These are phyloP conservation scores for Angophora floribunda DNA, from an alignment of 345 rosid species.

Conservation along the genomic window DNA sequence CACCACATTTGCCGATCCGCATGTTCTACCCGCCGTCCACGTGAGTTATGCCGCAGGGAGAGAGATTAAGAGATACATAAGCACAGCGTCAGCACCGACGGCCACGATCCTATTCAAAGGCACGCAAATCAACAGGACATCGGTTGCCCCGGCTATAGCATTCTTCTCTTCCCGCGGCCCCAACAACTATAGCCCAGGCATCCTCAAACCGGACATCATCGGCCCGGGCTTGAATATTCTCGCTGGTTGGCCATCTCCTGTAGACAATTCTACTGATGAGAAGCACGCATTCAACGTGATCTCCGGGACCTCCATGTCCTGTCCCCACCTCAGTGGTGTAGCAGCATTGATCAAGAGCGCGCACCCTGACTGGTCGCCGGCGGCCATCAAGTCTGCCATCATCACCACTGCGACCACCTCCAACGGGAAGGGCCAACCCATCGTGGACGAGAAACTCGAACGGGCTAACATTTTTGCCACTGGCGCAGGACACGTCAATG, in stretches of 20 bases:
- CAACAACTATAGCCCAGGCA: constrained; percentile 21
- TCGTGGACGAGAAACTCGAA: constrained; percentile 31
- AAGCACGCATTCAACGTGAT: constrained; percentile 17
- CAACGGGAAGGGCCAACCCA: constrained; percentile 13
- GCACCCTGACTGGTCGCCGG: constrained; percentile 36
- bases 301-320: constrained; percentile 46
- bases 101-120: constrained; percentile 15
- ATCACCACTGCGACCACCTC: constrained; percentile 24
- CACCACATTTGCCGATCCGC: constrained; percentile 11
- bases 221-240: constrained; percentile 30
- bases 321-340: constrained; percentile 40
- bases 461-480: constrained; percentile 42
- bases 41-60: constrained; percentile 12
- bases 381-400: constrained; percentile 40
- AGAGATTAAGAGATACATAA: constrained; percentile 20
- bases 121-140: constrained; percentile 8
- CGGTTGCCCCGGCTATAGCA: constrained; percentile 20
- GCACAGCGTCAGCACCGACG: constrained; percentile 4
- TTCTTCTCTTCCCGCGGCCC: constrained; percentile 49
- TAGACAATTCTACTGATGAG: constrained; percentile 1
- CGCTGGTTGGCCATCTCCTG: constrained; percentile 22
- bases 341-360: constrained; percentile 33
- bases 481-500: constrained; percentile 60
- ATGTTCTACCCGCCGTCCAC: constrained; percentile 7
- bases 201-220: constrained; percentile 39